phyloP scores from a whole-genome alignment of 2,329 filamentous ascomycete genomes.

The Epicoccum nigrum region DNA sequence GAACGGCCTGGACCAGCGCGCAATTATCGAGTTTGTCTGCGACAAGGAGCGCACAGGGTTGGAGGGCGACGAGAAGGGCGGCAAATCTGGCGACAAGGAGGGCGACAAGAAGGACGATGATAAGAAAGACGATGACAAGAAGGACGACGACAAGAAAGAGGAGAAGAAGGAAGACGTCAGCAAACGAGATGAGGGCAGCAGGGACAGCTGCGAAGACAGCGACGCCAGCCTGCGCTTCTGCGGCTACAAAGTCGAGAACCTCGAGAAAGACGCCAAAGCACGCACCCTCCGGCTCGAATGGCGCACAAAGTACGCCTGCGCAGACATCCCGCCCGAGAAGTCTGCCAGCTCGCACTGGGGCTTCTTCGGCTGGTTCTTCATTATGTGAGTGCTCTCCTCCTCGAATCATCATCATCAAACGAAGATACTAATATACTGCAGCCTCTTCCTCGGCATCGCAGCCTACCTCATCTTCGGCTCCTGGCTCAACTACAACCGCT shows the following conservation, averaged over 20 bases:
- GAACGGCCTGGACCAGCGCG: constrained; percentile 66
- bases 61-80: constrained; percentile 64
- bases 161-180: constrained; percentile 40
- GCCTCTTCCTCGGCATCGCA: constrained; percentile 82
- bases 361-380: constrained; percentile 96
- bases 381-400: constrained; percentile 70
- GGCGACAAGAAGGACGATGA: constrained; percentile 20
- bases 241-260: constrained; percentile 66
- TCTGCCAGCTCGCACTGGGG: constrained; percentile 73
- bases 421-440: constrained; percentile 49
- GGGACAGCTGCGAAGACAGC: constrained; percentile 41
- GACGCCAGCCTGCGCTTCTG: constrained; percentile 73
- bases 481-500: constrained; percentile 98
- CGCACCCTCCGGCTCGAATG: constrained; percentile 78
- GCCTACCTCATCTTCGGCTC: constrained; percentile 96
- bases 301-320: constrained; percentile 85
- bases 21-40: constrained; percentile 86
- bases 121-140: constrained; percentile 39
- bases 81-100: constrained; percentile 25
- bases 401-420: not conserved
- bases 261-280: constrained; percentile 58
- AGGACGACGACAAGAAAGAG: constrained; percentile 22
- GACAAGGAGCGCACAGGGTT: constrained; percentile 73
- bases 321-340: constrained; percentile 49
- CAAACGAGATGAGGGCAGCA: constrained; percentile 41